These are phyloP conservation scores for Fusarium nygamai DNA, from an alignment of 2,329 filamentous ascomycete genomes.

Conservation along the genomic window DNA sequence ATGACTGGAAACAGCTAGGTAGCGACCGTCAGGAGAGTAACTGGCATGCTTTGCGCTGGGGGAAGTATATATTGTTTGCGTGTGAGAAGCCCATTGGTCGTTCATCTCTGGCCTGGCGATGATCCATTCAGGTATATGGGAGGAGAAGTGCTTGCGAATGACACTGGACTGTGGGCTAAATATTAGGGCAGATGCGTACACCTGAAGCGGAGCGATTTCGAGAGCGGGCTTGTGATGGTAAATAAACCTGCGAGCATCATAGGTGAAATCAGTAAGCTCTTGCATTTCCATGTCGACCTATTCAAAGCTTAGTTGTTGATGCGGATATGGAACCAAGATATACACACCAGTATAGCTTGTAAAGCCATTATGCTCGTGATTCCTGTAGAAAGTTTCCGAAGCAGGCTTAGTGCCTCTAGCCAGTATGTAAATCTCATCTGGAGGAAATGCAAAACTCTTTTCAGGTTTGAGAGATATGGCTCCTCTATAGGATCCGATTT, in stretches of 20 bases:
- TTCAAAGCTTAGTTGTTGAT: rapidly evolving
- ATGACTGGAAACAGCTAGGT: rapidly evolving
- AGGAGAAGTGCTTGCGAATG: rapidly evolving
- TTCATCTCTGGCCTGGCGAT: not conserved
- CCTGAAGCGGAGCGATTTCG: rapidly evolving
- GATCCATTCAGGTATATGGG: rapidly evolving
- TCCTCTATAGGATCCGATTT: rapidly evolving
- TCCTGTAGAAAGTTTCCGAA: rapidly evolving
- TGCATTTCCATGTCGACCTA: rapidly evolving
- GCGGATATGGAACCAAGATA: rapidly evolving
- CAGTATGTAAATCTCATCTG: not conserved
- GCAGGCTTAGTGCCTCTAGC: not conserved
- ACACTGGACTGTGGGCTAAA: rapidly evolving
- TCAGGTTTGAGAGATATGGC: rapidly evolving
- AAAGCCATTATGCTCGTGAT: not conserved
- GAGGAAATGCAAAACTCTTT: rapidly evolving
- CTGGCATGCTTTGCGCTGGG: rapidly evolving
- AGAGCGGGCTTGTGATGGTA: rapidly evolving
- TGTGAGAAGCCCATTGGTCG: rapidly evolving
- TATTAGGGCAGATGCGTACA: rapidly evolving
- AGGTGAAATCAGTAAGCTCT: rapidly evolving
- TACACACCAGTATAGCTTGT: rapidly evolving
- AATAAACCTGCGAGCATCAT: not conserved
- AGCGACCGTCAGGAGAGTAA: not conserved
- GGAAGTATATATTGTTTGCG: rapidly evolving